Percentiles rank a stretch among this genome's conserved stretches.
phyloP scores from a whole-genome alignment of 2,329 filamentous ascomycete genomes.

The Emmonsia crescens region DNA sequence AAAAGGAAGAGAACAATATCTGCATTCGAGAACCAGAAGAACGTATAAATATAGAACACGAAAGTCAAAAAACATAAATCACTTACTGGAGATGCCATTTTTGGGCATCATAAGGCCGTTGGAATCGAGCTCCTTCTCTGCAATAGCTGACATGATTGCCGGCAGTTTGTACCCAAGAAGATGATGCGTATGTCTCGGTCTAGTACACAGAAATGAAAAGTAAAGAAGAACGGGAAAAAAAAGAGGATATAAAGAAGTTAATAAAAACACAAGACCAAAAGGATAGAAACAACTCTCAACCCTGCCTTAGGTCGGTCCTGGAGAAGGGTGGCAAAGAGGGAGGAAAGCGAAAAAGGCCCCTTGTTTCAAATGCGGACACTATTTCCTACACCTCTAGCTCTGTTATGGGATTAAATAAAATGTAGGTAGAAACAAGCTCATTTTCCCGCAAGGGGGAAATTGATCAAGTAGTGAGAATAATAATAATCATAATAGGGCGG shows the following conservation, averaged over 20 bases:
- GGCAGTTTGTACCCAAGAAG: neutral
- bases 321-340: neutral
- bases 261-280: no score
- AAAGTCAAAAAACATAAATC: neutral
- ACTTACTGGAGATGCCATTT: neutral
- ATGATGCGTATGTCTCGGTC: neutral
- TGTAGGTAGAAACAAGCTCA: neutral
- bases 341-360: neutral
- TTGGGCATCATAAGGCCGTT: neutral
- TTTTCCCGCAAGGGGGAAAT: neutral
- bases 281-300: neutral
- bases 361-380: neutral
- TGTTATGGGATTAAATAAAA: neutral
- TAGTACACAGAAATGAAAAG: neutral
- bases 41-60: neutral
- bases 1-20: no score
- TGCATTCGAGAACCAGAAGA: neutral
- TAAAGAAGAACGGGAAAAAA: neutral
- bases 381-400: neutral
- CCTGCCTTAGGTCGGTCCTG: neutral
- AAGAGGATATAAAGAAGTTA: neutral
- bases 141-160: neutral
- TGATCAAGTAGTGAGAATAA: neutral
- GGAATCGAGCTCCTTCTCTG: neutral
- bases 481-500: neutral